Evolutionary conservation across 148 eudicot species (phyloP).

Genomic region (Rhododendron simsii): DNA sequence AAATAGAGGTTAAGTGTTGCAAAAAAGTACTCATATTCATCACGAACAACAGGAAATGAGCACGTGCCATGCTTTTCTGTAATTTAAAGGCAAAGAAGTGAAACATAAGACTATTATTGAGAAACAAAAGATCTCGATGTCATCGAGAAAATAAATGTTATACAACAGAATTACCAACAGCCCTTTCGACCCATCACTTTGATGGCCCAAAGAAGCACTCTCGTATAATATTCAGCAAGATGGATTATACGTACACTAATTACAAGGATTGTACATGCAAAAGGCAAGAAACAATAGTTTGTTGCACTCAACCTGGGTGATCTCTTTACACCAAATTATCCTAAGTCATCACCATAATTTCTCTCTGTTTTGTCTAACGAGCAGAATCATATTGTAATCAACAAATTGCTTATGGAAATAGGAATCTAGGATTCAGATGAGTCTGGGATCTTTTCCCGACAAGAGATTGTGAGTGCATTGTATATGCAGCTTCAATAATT

Average conservation of each 20-base stretch:
- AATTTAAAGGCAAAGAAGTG: slow-evolving; percentile 18
- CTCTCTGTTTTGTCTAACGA: not conserved
- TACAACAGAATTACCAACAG: not conserved
- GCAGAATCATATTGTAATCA: not conserved
- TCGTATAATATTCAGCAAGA: not conserved
- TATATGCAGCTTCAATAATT: not conserved
- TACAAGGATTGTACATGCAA: not conserved
- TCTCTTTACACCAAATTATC: slow-evolving; percentile 5
- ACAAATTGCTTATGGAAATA: not conserved
- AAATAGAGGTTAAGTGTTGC: slow-evolving; percentile 68
- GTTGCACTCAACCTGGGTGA: not conserved
- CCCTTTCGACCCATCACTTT: not conserved
- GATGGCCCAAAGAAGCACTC: not conserved
- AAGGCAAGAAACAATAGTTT: not conserved
- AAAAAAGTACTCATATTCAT: slow-evolving; percentile 70
- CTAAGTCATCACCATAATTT: not conserved
- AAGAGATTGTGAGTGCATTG: not conserved
- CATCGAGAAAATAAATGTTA: not conserved
- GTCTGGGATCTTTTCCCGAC: not conserved
- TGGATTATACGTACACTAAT: not conserved
- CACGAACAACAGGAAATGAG: slow-evolving; percentile 48
- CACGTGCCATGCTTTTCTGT: slow-evolving; percentile 97
- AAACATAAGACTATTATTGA: not conserved
- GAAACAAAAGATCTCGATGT: not conserved
- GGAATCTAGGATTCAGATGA: not conserved